Conservation (phyloP, 2,329 filamentous ascomycete genomes). For the Elsinoe arachidis region DNA sequence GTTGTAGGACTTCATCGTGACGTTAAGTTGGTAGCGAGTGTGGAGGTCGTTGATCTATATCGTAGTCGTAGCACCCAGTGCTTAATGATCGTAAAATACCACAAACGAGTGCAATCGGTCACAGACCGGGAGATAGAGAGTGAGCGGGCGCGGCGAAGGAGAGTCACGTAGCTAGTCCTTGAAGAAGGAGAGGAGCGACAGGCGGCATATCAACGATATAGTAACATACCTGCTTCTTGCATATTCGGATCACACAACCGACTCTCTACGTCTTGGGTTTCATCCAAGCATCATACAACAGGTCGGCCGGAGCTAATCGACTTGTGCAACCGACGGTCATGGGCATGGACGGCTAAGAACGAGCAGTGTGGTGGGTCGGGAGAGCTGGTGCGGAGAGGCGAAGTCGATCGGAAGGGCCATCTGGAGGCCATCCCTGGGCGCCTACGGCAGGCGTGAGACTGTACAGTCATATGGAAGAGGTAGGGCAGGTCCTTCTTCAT, state of each 20-base stretch:
- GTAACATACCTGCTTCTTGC: neutral
- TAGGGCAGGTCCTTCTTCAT: conserved; percentile 6
- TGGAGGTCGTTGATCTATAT: conserved; percentile 5
- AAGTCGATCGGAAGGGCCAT: conserved; percentile 1
- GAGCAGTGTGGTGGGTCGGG: neutral
- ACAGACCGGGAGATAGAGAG: conserved; percentile 22
- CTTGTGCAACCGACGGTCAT: neutral
- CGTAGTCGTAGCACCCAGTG: conserved; percentile 20
- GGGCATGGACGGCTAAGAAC: conserved; percentile 3
- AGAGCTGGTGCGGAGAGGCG: conserved; percentile 2
- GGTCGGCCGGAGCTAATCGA: neutral
- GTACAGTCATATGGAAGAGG: conserved; percentile 4
- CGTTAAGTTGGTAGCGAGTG: conserved; percentile 2
- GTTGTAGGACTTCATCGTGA: conserved; percentile 28
- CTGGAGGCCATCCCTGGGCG: neutral
- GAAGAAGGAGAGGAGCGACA: conserved; percentile 1
- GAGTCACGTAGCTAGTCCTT: conserved; percentile 7
- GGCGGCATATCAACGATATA: conserved; percentile 13
- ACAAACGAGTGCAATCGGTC: conserved; percentile 24
- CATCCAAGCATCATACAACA: conserved; percentile 4
- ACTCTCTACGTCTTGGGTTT: conserved; percentile 6
- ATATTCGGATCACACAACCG: conserved; percentile 5
- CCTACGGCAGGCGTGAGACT: conserved; percentile 2
- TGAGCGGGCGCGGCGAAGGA: conserved; percentile 12
- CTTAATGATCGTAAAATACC: conserved; percentile 17